Percentiles rank a stretch among this genome's conserved stretches.
Conservation (phyloP, 371 early-diverging fungal species). For the Mortierella sp. region DNA sequence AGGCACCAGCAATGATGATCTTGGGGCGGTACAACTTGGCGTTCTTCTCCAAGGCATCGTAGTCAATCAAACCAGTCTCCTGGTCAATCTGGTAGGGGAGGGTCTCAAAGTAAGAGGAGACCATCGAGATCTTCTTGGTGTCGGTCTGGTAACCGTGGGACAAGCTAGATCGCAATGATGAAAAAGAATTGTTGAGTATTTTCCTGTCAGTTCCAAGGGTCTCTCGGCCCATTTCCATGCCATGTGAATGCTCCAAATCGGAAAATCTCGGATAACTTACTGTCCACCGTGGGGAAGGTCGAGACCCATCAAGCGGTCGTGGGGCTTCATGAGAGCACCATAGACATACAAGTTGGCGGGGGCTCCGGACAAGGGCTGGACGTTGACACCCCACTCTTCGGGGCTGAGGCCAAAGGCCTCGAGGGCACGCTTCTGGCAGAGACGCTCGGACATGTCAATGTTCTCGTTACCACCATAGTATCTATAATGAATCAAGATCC, state of each 20-base stretch:
- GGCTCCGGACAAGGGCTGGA: conserved; percentile 97
- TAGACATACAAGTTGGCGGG: conserved; percentile 99
- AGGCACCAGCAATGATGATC: conserved; percentile 98
- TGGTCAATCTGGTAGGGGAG: conserved; percentile 96
- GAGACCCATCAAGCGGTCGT: conserved; percentile 99
- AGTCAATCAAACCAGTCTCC: conserved; percentile 94
- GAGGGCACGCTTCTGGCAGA: conserved; percentile 97
- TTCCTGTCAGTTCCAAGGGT: neutral
- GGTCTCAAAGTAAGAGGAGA: conserved; percentile 98
- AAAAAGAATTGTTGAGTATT: neutral
- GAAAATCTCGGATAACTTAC: conserved; percentile 60
- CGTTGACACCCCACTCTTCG: conserved; percentile 99
- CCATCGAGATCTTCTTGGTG: conserved; percentile 97
- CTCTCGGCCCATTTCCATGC: neutral
- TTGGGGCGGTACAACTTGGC: conserved; percentile 96
- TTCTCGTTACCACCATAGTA: conserved; percentile 99
- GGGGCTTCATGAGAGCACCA: conserved; percentile 95
- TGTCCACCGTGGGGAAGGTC: conserved; percentile 99
- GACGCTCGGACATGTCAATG: conserved; percentile 95
- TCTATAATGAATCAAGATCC: conserved; percentile 47
- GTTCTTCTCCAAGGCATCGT: conserved; percentile 87
- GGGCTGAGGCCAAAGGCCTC: conserved; percentile 91
- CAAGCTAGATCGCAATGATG: conserved; percentile 63
- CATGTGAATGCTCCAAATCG: neutral
- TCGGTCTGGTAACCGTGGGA: conserved; percentile 99